Conservation (phyloP, 2,329 filamentous ascomycete genomes). For the Venturiaceae sp. region DNA sequence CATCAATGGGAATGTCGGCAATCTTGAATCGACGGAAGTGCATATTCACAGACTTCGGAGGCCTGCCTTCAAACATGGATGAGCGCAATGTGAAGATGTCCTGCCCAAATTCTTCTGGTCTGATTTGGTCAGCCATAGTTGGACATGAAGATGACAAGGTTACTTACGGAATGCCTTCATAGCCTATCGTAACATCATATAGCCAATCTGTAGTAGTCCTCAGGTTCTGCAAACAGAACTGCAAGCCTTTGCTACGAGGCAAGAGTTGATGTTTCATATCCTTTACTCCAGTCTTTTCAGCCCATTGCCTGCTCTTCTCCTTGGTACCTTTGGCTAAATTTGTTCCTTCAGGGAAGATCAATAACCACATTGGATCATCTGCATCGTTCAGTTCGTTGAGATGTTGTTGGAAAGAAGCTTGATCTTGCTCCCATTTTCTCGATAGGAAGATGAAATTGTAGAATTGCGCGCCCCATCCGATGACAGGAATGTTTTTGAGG, state of each 20-base stretch:
- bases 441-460: constrained; percentile 88
- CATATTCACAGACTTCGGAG: constrained; percentile 93
- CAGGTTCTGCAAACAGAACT: constrained; percentile 69
- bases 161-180: constrained; percentile 83
- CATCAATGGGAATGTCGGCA: constrained; percentile 69
- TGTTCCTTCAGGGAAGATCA: constrained; percentile 82
- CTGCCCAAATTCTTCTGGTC: constrained; percentile 63
- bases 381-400: constrained; percentile 61
- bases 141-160: background rate
- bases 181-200: constrained; percentile 91
- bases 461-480: constrained; percentile 75
- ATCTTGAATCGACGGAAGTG: constrained; percentile 85
- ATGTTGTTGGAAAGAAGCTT: constrained; percentile 63
- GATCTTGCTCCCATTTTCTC: constrained; percentile 77
- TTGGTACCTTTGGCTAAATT: constrained; percentile 66
- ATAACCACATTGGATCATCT: constrained; percentile 75
- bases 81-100: constrained; percentile 79
- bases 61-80: constrained; percentile 79
- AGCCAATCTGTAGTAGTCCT: constrained; percentile 68
- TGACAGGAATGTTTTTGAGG: constrained; percentile 67
- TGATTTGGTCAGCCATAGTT: background rate
- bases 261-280: constrained; percentile 68
- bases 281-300: constrained; percentile 61
- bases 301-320: constrained; percentile 63
- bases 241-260: constrained; percentile 70